Percentiles rank a stretch among this genome's conserved stretches.
phyloP scores from a whole-genome alignment of 441 rosid species.

The Gossypium schwendimanii region DNA sequence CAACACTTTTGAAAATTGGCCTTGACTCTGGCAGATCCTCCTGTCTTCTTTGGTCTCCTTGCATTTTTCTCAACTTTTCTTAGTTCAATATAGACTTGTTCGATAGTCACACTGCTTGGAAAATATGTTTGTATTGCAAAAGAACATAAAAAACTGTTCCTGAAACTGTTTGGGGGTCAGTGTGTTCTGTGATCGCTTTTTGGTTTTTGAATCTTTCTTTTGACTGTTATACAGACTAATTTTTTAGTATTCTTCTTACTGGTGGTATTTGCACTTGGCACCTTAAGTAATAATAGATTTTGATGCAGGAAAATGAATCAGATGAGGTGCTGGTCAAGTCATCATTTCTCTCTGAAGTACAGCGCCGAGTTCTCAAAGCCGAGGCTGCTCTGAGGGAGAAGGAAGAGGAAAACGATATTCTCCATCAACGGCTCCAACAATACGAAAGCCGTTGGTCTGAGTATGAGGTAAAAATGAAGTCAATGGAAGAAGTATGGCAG shows the following conservation, averaged over 20 bases:
- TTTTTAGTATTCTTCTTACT: neutral
- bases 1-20: neutral
- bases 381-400: conserved; percentile 81
- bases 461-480: conserved; percentile 90
- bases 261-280: neutral
- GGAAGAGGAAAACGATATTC: conserved; percentile 94
- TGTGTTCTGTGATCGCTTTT: neutral
- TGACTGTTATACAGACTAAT: neutral
- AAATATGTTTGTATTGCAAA: neutral
- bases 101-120: neutral
- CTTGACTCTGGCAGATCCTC: neutral
- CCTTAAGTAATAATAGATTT: conserved; percentile 1
- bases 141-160: neutral
- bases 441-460: conserved; percentile 97
- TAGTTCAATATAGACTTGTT: neutral
- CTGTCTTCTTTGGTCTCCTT: neutral
- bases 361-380: conserved; percentile 84
- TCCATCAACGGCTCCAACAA: conserved; percentile 87
- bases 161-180: neutral
- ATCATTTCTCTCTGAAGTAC: conserved; percentile 80
- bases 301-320: conserved; percentile 48
- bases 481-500: conserved; percentile 99
- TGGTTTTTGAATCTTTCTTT: neutral
- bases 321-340: conserved; percentile 91
- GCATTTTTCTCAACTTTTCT: neutral